These are phyloP conservation scores for Hura crepitans DNA, from an alignment of 441 rosid genomes.

Conservation along the genomic window DNA sequence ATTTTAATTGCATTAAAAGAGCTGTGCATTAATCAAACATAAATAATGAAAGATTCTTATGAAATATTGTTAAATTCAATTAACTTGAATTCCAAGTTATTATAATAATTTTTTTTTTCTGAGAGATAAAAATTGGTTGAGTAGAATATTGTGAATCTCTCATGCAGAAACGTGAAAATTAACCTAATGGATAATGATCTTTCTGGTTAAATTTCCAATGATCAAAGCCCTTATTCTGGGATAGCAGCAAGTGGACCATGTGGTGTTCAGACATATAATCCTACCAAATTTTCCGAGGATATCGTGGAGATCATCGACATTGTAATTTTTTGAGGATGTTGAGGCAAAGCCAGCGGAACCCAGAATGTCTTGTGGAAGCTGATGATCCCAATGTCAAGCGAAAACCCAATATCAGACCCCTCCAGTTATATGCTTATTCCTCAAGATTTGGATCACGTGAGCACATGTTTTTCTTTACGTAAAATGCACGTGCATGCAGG, in stretches of 20 bases:
- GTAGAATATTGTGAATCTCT: background rate
- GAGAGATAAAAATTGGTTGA: too few species aligned
- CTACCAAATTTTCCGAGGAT: background rate
- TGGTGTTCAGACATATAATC: background rate
- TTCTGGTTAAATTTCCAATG: background rate
- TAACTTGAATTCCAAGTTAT: too few species aligned
- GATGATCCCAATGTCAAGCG: conserved; percentile 35
- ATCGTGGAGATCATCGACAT: background rate
- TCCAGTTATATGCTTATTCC: conserved; percentile 24
- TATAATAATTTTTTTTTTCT: too few species aligned
- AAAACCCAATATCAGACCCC: conserved; percentile 12
- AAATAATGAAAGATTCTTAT: too few species aligned
- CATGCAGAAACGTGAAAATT: background rate
- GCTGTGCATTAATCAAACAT: too few species aligned
- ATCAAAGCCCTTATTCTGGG: too few species aligned
- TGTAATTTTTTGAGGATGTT: too few species aligned
- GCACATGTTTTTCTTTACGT: conserved; percentile 32
- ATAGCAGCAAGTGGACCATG: conserved; percentile 17
- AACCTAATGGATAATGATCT: background rate
- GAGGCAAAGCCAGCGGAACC: background rate
- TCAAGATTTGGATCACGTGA: conserved; percentile 36
- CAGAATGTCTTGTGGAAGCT: conserved; percentile 41
- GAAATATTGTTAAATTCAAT: too few species aligned
- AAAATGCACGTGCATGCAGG: conserved; percentile 26
- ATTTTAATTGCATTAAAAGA: too few species aligned